phyloP scores from a whole-genome alignment of 2,329 filamentous ascomycete genomes.

The Aspergillus pseudoterreus region DNA sequence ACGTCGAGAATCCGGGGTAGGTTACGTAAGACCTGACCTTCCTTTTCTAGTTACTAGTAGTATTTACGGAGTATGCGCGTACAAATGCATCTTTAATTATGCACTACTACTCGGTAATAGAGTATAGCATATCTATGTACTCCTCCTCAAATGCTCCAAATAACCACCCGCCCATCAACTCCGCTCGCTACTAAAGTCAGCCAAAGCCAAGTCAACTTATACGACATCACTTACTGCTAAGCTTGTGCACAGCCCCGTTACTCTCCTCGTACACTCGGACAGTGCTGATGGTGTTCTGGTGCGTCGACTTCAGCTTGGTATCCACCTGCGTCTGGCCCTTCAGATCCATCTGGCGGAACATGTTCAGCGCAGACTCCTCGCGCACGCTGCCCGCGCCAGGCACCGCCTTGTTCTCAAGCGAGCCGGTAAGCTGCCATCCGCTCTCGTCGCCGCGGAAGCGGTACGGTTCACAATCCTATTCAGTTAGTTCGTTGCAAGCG shows the following conservation, averaged over 20 bases:
- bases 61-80: no score
- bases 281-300: slow-evolving; percentile 93
- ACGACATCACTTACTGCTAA: slow-evolving; percentile 67
- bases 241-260: slow-evolving; percentile 66
- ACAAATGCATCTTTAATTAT: no score
- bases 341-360: slow-evolving; percentile 98
- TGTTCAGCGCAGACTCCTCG: slow-evolving; percentile 92
- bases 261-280: slow-evolving; percentile 70
- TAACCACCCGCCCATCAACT: slow-evolving; percentile 76
- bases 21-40: background rate
- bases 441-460: slow-evolving; percentile 73
- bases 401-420: slow-evolving; percentile 70
- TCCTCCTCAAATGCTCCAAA: slow-evolving; percentile 60
- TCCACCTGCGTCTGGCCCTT: slow-evolving; percentile 91
- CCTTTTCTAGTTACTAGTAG: no score
- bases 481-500: background rate
- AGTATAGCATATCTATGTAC: no score
- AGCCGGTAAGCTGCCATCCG: slow-evolving; percentile 81
- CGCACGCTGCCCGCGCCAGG: slow-evolving; percentile 58
- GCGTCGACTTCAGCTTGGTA: slow-evolving; percentile 88
- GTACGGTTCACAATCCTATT: slow-evolving; percentile 73
- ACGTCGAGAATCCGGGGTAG: slow-evolving; percentile 16
- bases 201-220: background rate
- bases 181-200: slow-evolving; percentile 61
- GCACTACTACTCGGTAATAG: no score